Evolutionary conservation across 352 stramenopile genomes (phyloP).

Genomic region (Blastocystis sp.): DNA sequence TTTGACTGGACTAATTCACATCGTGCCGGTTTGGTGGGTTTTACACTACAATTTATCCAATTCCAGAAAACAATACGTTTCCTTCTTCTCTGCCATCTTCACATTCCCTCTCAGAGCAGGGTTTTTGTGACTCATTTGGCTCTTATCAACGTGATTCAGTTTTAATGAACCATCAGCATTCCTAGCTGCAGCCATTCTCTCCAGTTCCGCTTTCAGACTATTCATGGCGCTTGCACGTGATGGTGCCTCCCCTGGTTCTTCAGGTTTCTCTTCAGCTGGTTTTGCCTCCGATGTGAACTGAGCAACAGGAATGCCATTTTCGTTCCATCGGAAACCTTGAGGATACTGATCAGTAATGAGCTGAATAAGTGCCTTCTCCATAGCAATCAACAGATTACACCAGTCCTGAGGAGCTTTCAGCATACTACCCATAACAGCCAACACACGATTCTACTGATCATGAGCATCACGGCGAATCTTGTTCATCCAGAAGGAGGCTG

Average conservation of each 20-base stretch:
- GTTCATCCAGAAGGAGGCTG: conserved; percentile 45
- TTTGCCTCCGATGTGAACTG: background rate
- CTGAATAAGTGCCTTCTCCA: background rate
- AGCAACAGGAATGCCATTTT: background rate
- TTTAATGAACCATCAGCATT: background rate
- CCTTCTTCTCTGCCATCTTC: conserved; percentile 58
- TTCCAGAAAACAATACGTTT: background rate
- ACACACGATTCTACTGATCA: background rate
- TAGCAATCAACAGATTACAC: background rate
- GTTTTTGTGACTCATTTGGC: conserved; percentile 47
- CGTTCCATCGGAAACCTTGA: conserved; percentile 16
- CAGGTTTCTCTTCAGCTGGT: background rate
- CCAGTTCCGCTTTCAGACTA: background rate
- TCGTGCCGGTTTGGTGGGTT: conserved; percentile 7
- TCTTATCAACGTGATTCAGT: conserved; percentile 50
- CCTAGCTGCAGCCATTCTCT: background rate
- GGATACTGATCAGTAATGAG: background rate
- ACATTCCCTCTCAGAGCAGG: conserved; percentile 34
- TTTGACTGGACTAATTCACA: conserved; percentile 83
- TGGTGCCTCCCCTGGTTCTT: background rate
- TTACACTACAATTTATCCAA: background rate
- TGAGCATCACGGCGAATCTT: conserved; percentile 22
- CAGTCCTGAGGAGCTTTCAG: conserved; percentile 12
- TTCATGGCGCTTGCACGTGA: background rate
- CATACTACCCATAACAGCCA: background rate